phyloP scores from a whole-genome alignment of 306 rosid genomes.

The Cucurbita moschata region DNA sequence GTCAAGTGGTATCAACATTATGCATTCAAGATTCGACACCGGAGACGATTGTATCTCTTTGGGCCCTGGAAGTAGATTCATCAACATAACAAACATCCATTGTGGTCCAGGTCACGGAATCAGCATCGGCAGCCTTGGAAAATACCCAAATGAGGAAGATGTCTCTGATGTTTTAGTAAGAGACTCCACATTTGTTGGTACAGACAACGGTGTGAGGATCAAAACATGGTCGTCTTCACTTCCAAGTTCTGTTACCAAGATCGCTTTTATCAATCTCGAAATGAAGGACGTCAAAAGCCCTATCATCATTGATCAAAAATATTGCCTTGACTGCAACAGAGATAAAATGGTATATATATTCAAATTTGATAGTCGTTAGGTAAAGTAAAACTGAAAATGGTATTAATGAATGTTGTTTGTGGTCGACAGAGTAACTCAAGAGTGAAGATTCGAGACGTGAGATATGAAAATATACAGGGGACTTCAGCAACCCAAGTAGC shows the following conservation, averaged over 20 bases:
- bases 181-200: constrained; percentile 11
- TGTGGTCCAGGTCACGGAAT: constrained; percentile 36
- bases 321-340: background rate
- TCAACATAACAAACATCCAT: background rate
- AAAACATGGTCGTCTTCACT: constrained; percentile 15
- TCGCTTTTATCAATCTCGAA: constrained; percentile 3
- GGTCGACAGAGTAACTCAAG: constrained; percentile 4
- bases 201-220: constrained; percentile 25
- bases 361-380: background rate
- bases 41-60: constrained; percentile 29
- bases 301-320: constrained; percentile 26
- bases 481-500: constrained; percentile 12
- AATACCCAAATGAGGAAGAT: background rate
- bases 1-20: constrained; percentile 1
- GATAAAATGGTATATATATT: background rate
- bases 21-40: constrained; percentile 3
- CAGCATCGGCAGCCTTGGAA: constrained; percentile 28
- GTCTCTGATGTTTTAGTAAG: constrained; percentile 2
- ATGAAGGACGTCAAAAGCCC: background rate
- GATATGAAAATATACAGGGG: constrained; percentile 15
- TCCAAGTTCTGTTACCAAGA: constrained; percentile 1
- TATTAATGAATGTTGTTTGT: background rate
- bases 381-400: background rate
- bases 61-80: constrained; percentile 4
- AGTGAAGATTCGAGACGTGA: constrained; percentile 13